phyloP scores from a whole-genome alignment of 1,139 yeast genomes.

The Geotrichum reessii region DNA sequence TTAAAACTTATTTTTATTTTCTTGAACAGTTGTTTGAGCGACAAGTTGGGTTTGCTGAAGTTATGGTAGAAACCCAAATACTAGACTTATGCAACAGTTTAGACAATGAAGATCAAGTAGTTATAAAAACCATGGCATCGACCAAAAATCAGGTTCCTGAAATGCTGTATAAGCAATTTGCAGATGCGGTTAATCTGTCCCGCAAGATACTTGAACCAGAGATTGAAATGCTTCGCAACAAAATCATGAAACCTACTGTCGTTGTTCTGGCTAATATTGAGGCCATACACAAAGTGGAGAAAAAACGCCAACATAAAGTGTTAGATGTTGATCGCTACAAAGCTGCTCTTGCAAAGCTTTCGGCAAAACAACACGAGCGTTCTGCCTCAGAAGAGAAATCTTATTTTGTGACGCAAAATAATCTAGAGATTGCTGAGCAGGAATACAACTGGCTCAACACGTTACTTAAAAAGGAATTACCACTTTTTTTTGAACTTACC shows the following conservation, averaged over 20 bases:
- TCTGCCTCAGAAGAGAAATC: slow-evolving; percentile 86
- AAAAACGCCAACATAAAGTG: slow-evolving; percentile 91
- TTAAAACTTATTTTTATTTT: slow-evolving; percentile 80
- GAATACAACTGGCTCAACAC: slow-evolving; percentile 94
- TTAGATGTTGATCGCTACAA: slow-evolving; percentile 86
- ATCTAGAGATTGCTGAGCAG: slow-evolving; percentile 83
- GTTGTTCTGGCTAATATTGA: slow-evolving; percentile 77
- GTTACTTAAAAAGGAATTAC: slow-evolving; percentile 84
- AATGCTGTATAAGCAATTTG: slow-evolving; percentile 85
- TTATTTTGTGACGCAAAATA: slow-evolving; percentile 82
- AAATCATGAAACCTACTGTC: slow-evolving; percentile 86
- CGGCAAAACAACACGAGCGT: slow-evolving; percentile 69
- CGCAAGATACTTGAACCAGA: slow-evolving; percentile 86
- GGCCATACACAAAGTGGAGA: slow-evolving; percentile 82
- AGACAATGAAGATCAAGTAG: not conserved
- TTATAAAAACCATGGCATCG: slow-evolving; percentile 30
- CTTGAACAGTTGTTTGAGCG: slow-evolving; percentile 89
- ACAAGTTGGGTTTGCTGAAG: slow-evolving; percentile 75
- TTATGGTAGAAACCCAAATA: slow-evolving; percentile 52
- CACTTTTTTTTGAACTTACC: slow-evolving; percentile 81
- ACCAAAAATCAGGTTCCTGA: slow-evolving; percentile 91
- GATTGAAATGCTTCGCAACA: slow-evolving; percentile 80
- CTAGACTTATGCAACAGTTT: slow-evolving; percentile 80
- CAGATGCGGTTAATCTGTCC: slow-evolving; percentile 78
- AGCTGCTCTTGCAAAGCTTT: slow-evolving; percentile 60